Evolutionary conservation across 2,329 filamentous ascomycete genomes (phyloP).

Genomic region (Coleophoma crateriformis): DNA sequence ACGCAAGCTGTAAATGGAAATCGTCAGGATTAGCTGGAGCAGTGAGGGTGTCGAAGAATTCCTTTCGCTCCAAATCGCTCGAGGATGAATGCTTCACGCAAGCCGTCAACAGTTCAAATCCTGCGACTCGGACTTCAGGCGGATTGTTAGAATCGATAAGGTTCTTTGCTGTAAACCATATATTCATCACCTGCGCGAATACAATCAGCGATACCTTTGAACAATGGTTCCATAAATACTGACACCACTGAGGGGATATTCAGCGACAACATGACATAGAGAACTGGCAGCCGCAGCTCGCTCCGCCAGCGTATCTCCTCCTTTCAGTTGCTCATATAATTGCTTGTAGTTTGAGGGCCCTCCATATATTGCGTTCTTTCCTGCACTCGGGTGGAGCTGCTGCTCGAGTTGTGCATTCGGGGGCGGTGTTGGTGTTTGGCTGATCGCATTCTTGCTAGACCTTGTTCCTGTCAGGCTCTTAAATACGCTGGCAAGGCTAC

Average conservation of each 20-base stretch:
- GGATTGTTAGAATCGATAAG: constrained; percentile 54
- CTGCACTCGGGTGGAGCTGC: constrained; percentile 32
- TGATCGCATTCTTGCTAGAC: constrained; percentile 43
- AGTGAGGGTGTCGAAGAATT: constrained; percentile 59
- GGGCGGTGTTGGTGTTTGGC: constrained; percentile 27
- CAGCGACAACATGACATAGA: constrained; percentile 49
- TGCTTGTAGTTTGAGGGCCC: constrained; percentile 48
- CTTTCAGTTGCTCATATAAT: constrained; percentile 48
- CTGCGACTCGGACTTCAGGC: constrained; percentile 47
- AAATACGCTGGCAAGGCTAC: constrained; percentile 58
- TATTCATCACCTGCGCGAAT: constrained; percentile 26
- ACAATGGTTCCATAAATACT: constrained; percentile 6
- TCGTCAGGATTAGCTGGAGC: constrained; percentile 52
- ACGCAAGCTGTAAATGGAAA: constrained; percentile 60
- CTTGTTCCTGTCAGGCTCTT: constrained; percentile 53
- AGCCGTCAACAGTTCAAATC: constrained; percentile 60
- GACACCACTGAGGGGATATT: constrained; percentile 45
- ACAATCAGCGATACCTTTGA: not conserved
- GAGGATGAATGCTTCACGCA: constrained; percentile 58
- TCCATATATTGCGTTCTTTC: constrained; percentile 26
- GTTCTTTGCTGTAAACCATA: constrained; percentile 63
- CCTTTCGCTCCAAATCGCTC: constrained; percentile 60
- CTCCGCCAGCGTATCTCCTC: constrained; percentile 42
- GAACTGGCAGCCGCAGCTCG: constrained; percentile 51
- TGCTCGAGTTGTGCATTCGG: constrained; percentile 36